These are phyloP conservation scores for Phialophora chinensis DNA, from an alignment of 2,329 filamentous ascomycete species.

Conservation along the genomic window DNA sequence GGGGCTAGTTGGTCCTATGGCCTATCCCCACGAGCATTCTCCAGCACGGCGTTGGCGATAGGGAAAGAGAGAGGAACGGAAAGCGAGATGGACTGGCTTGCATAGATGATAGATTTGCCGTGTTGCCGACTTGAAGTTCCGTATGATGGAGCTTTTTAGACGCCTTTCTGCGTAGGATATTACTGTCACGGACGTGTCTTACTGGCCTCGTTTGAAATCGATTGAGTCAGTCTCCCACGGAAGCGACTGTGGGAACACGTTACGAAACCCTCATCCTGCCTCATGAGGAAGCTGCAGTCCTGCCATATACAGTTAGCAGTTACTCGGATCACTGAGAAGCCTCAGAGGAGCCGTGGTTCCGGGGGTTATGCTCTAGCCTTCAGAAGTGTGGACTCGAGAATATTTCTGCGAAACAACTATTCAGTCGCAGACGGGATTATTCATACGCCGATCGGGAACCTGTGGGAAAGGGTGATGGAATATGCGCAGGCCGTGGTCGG, in stretches of 20 bases:
- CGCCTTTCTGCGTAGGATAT: not conserved
- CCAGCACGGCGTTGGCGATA: constrained; percentile 25
- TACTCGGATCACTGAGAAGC: not conserved
- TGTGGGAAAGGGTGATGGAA: not conserved
- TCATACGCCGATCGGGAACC: not conserved
- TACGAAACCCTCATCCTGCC: not conserved
- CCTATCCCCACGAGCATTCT: constrained; percentile 14
- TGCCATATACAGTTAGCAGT: not conserved
- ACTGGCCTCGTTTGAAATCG: not conserved
- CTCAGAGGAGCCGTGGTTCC: not conserved
- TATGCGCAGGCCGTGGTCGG: constrained; percentile 22
- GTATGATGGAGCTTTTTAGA: not conserved
- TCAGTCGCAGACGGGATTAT: not conserved
- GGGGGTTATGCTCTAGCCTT: not conserved
- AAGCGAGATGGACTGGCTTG: no score
- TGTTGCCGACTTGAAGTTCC: not conserved
- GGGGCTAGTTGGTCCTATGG: not conserved
- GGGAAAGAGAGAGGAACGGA: not conserved
- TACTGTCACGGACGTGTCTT: not conserved
- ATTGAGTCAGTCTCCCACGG: not conserved
- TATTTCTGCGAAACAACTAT: not conserved
- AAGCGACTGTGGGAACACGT: not conserved
- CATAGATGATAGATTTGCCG: constrained; percentile 10
- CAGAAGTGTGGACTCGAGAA: not conserved
- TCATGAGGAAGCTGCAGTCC: constrained; percentile 3